phyloP scores from a whole-genome alignment of 495 filamentous ascomycete species.

The Immersiella caudata region DNA sequence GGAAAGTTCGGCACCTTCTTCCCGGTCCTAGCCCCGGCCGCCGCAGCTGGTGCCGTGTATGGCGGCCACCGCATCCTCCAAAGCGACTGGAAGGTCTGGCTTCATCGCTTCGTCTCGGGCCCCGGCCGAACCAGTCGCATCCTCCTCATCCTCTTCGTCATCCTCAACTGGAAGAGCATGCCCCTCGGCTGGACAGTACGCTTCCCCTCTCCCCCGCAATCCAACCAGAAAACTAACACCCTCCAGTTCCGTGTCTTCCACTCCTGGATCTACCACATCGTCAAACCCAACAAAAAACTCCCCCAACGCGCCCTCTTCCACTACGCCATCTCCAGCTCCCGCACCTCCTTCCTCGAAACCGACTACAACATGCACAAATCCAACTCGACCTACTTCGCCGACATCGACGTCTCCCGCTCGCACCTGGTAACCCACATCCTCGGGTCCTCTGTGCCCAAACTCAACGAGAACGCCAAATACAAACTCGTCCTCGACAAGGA shows the following conservation, averaged over 20 bases:
- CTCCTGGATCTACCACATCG: conserved; percentile 62
- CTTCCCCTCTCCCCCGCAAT: neutral
- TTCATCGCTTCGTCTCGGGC: conserved; percentile 51
- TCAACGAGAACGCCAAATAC: conserved; percentile 46
- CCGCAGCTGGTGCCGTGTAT: conserved; percentile 42
- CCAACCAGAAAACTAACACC: conserved; percentile 2
- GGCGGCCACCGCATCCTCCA: conserved; percentile 42
- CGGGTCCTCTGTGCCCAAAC: conserved; percentile 46
- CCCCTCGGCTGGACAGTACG: conserved; percentile 77
- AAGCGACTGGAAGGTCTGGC: conserved; percentile 37
- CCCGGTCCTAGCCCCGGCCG: conserved; percentile 42
- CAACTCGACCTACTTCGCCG: conserved; percentile 82
- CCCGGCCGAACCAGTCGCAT: conserved; percentile 53
- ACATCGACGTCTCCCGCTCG: conserved; percentile 72
- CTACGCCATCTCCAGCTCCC: conserved; percentile 61
- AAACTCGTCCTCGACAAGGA: conserved; percentile 47
- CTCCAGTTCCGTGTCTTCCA: conserved; percentile 64
- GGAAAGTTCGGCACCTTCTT: conserved; percentile 40
- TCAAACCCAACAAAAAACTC: conserved; percentile 43
- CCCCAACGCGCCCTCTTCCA: conserved; percentile 63
- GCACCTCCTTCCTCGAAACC: conserved; percentile 65
- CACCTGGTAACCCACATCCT: conserved; percentile 61
- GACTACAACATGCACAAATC: conserved; percentile 87
- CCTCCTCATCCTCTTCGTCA: conserved; percentile 54
- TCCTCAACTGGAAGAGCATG: conserved; percentile 71